Conservation (phyloP, 805 yeast genomes). For the Candida rishiriensis region DNA sequence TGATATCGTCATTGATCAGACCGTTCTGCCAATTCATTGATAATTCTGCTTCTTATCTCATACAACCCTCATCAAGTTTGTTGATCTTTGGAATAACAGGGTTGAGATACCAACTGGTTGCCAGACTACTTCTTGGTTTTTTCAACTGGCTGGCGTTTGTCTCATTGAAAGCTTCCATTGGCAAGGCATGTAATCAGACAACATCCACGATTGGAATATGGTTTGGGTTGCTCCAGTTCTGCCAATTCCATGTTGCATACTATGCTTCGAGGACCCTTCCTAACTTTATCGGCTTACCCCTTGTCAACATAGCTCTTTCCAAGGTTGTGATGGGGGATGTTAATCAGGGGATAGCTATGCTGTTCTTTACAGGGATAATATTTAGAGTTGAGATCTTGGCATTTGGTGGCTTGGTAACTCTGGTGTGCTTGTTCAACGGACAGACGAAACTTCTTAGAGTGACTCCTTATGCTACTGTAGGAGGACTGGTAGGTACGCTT, state of each 20-base stretch:
- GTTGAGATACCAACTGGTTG: constrained; percentile 46
- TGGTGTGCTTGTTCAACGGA: constrained; percentile 43
- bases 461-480: constrained; percentile 39
- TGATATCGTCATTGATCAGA: constrained; percentile 44
- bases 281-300: constrained; percentile 79
- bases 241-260: constrained; percentile 77
- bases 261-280: constrained; percentile 86
- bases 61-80: not conserved
- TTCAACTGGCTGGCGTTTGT: constrained; percentile 53
- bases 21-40: constrained; percentile 24
- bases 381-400: constrained; percentile 71
- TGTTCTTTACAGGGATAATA: constrained; percentile 60
- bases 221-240: constrained; percentile 52
- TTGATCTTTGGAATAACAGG: constrained; percentile 31
- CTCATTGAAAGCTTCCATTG: constrained; percentile 41
- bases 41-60: not conserved
- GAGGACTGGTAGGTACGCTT: constrained; percentile 47
- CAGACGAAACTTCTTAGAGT: constrained; percentile 40
- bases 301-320: constrained; percentile 54
- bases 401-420: constrained; percentile 45
- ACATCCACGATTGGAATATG: constrained; percentile 39
- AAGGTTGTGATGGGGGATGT: constrained; percentile 45
- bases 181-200: constrained; percentile 18
- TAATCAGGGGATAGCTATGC: constrained; percentile 43
- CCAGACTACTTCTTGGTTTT: constrained; percentile 59